Evolutionary conservation across 768 basidiomycete species (phyloP).

Genomic region (Agaricus bisporus): DNA sequence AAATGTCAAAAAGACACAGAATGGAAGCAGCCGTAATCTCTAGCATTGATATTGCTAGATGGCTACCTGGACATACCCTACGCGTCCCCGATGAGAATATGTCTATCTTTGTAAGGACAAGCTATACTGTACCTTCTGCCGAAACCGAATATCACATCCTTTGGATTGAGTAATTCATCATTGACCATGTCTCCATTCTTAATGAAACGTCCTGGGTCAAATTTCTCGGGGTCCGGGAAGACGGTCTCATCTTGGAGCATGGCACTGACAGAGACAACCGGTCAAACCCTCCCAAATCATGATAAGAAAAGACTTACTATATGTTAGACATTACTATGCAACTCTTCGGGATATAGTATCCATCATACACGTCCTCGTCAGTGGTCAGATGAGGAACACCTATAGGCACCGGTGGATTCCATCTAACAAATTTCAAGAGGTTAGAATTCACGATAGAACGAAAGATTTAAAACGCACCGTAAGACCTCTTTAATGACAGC

Average conservation of each 20-base stretch:
- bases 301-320: constrained; percentile 24
- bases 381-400: constrained; percentile 36
- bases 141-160: not conserved
- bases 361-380: constrained; percentile 16
- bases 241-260: constrained; percentile 42
- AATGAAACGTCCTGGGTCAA: constrained; percentile 38
- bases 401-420: not conserved
- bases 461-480: not conserved
- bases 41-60: not conserved
- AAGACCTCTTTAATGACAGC: constrained; percentile 20
- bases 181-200: not conserved
- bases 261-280: constrained; percentile 27
- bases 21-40: not conserved
- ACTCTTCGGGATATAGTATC: constrained; percentile 46
- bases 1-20: not conserved
- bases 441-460: not conserved
- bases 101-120: not conserved
- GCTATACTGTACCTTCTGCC: not conserved
- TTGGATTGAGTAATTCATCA: not conserved
- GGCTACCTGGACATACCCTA: not conserved
- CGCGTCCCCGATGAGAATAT: not conserved
- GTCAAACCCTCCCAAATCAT: not conserved
- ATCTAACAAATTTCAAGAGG: not conserved
- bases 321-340: constrained; percentile 39
- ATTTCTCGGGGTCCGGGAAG: constrained; percentile 42